Conservation (phyloP, 305 asterid genomes). For the Fraxinus nigra region DNA sequence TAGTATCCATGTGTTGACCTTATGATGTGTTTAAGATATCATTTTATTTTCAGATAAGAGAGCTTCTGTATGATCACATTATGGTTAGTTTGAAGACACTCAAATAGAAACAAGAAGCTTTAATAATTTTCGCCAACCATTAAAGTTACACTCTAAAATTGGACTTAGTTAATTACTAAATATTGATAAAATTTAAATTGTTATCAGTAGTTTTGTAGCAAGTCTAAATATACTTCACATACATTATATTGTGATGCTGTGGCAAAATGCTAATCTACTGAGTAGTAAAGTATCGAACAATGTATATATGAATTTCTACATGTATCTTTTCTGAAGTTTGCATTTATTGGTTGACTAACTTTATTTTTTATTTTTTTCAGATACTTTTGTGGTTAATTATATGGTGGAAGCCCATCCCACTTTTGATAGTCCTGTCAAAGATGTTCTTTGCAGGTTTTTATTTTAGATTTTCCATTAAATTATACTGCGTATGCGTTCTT, state of each 20-base stretch:
- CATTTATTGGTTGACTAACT: constrained; percentile 5
- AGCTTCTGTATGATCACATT: not conserved
- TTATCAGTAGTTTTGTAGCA: not conserved
- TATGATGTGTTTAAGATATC: not conserved
- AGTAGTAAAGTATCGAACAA: not conserved
- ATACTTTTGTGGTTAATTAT: constrained; percentile 67
- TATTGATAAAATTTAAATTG: not conserved
- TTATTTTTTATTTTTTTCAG: constrained; percentile 42
- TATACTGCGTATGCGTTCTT: not conserved
- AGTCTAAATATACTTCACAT: not conserved
- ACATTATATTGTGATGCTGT: not conserved
- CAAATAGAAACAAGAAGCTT: not conserved
- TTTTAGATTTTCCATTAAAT: constrained; percentile 5
- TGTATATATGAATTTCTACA: not conserved
- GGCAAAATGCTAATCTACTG: not conserved
- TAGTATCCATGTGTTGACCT: not conserved
- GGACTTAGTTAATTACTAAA: not conserved
- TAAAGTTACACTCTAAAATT: not conserved
- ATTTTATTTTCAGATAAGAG: not conserved
- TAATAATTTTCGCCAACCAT: not conserved
- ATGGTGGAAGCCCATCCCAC: constrained; percentile 86
- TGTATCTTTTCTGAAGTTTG: not conserved
- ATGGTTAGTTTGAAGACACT: not conserved
- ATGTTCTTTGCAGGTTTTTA: constrained; percentile 91
- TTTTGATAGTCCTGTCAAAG: constrained; percentile 64